Evolutionary conservation across 148 eudicot genomes (phyloP).

Genomic region (Polygonum maritimum): DNA sequence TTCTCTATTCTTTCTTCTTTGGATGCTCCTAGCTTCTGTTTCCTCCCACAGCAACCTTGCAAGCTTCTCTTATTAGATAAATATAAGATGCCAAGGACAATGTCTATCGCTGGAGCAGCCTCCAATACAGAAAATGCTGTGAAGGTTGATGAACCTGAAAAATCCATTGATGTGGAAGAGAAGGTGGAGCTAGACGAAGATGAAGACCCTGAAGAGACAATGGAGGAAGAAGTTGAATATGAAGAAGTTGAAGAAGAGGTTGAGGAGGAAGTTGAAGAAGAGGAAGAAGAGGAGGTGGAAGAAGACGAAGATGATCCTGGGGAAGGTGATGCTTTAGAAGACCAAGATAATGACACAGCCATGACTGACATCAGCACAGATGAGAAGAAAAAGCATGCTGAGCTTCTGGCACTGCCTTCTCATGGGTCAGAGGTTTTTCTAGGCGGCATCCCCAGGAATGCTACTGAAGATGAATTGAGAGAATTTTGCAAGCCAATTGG

Average conservation of each 20-base stretch:
- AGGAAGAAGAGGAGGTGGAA: constrained; percentile 26
- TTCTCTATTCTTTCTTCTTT: constrained; percentile 56
- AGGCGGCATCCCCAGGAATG: constrained; percentile 76
- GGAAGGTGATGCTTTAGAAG: constrained; percentile 17
- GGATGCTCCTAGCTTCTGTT: constrained; percentile 70
- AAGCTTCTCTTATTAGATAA: constrained; percentile 32
- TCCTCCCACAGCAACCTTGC: constrained; percentile 57
- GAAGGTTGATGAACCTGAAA: constrained; percentile 28
- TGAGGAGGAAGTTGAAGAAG: constrained; percentile 45
- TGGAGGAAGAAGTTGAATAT: constrained; percentile 70
- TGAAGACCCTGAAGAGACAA: constrained; percentile 58
- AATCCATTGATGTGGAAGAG: constrained; percentile 43
- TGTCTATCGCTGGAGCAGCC: constrained; percentile 12
- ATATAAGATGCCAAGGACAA: constrained; percentile 66
- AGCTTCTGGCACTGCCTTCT: constrained; percentile 87
- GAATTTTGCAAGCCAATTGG: constrained; percentile 79
- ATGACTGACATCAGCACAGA: constrained; percentile 29
- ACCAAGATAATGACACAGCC: constrained; percentile 30
- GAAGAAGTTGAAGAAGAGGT: constrained; percentile 69
- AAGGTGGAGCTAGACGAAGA: constrained; percentile 56
- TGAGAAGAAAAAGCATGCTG: constrained; percentile 50
- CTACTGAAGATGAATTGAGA: constrained; percentile 64
- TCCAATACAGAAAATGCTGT: neutral
- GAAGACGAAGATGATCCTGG: constrained; percentile 56
- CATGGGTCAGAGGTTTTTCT: constrained; percentile 91